Conservation (phyloP, 2,329 filamentous ascomycete genomes). For the Xylariaceae sp. region DNA sequence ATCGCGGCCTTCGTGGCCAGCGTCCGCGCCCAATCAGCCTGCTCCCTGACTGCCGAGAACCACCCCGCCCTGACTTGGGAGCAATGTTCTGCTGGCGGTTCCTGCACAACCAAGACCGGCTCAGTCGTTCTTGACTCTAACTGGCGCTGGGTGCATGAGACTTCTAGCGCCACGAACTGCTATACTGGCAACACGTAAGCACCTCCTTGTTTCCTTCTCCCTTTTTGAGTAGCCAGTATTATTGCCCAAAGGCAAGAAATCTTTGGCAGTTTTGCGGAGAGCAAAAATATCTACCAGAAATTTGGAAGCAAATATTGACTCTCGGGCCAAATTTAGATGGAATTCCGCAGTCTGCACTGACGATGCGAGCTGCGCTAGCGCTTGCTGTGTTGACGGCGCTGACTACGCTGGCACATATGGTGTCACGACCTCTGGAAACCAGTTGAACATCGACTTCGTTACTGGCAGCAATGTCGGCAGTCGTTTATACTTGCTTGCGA, state of each 20-base stretch:
- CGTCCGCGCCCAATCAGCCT: conserved; percentile 40
- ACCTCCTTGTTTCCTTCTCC: no score
- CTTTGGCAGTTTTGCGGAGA: no score
- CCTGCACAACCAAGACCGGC: conserved; percentile 39
- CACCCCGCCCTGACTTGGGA: conserved; percentile 45
- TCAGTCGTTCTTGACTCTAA: conserved; percentile 47
- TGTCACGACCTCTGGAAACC: conserved; percentile 41
- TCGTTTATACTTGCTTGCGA: conserved; percentile 54
- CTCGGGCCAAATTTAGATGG: no score
- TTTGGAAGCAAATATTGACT: no score
- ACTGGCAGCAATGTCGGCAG: conserved; percentile 40
- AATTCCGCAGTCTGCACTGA: conserved; percentile 34
- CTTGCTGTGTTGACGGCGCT: conserved; percentile 43
- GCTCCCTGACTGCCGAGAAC: conserved; percentile 37
- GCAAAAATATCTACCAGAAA: no score
- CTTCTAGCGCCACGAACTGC: conserved; percentile 41
- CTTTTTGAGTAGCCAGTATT: no score
- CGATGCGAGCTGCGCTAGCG: conserved; percentile 35
- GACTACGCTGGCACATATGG: conserved; percentile 44
- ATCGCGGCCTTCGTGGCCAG: conserved; percentile 35
- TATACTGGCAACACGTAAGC: conserved; percentile 47
- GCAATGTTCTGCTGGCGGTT: conserved; percentile 39
- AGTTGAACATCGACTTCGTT: conserved; percentile 48
- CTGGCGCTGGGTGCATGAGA: conserved; percentile 48
- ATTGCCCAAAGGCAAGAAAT: no score